Percentiles rank a stretch among this genome's conserved stretches.
These are phyloP conservation scores for Yamadazyma mexicana DNA, from an alignment of 1,139 yeast species.

Conservation along the genomic window DNA sequence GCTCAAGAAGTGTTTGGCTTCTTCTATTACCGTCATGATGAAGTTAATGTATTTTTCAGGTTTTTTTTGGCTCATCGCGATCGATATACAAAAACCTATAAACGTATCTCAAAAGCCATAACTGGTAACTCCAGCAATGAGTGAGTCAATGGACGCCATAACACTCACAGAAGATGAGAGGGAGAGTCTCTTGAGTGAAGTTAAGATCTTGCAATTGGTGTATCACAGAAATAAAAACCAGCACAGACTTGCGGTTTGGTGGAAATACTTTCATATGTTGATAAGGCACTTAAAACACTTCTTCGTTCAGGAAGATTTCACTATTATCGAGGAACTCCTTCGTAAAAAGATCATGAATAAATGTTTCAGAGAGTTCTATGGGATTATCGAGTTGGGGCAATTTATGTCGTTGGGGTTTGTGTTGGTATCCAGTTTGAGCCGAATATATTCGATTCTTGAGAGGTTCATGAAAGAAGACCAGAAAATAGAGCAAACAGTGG, in stretches of 20 bases:
- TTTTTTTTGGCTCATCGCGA: constrained; percentile 8
- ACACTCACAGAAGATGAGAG: constrained; percentile 3
- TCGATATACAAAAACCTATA: neutral
- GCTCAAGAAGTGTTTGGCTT: constrained; percentile 33
- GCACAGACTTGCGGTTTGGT: constrained; percentile 75
- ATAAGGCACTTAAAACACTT: constrained; percentile 56
- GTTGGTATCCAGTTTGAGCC: constrained; percentile 57
- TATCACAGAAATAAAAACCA: constrained; percentile 77
- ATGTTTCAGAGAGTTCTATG: constrained; percentile 63
- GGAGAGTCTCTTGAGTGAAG: constrained; percentile 39
- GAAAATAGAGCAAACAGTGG: too few species aligned
- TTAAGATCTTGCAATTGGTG: constrained; percentile 55
- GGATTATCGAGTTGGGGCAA: constrained; percentile 74
- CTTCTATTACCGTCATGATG: constrained; percentile 18
- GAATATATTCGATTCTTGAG: constrained; percentile 35
- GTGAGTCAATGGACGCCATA: neutral
- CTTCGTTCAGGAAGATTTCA: constrained; percentile 15
- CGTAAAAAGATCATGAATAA: constrained; percentile 40
- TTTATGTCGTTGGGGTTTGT: constrained; percentile 74
- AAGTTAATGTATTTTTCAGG: neutral
- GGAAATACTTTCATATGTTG: constrained; percentile 65
- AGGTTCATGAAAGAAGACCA: neutral
- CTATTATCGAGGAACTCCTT: constrained; percentile 32
- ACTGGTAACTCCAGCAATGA: neutral
- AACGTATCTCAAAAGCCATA: neutral